Percentiles rank a stretch among this genome's conserved stretches.
Evolutionary conservation across 2,329 filamentous ascomycete species (phyloP).

Genomic region (Reticulascus tulasneorum): DNA sequence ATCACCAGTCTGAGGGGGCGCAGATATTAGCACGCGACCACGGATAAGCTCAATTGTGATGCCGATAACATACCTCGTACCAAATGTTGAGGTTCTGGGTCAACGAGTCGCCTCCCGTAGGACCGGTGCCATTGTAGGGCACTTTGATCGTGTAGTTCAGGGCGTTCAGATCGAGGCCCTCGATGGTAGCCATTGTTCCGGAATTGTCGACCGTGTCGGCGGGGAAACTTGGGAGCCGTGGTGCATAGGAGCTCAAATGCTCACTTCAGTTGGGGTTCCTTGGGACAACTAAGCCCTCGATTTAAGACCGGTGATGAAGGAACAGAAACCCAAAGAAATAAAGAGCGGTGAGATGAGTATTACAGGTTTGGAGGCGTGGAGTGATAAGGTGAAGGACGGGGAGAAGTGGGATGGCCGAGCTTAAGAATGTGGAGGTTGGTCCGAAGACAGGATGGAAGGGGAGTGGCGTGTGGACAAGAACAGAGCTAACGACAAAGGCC

Average conservation of each 20-base stretch:
- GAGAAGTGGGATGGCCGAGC: too few species aligned
- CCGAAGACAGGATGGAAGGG: too few species aligned
- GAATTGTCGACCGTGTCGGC: constrained; percentile 1
- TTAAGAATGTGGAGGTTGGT: too few species aligned
- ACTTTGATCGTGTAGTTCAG: constrained; percentile 42
- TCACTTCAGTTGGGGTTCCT: too few species aligned
- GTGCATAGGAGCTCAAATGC: not conserved
- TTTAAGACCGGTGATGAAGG: too few species aligned
- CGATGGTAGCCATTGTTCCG: constrained; percentile 17
- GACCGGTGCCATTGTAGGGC: constrained; percentile 61
- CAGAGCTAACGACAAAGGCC: too few species aligned
- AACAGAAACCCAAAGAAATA: too few species aligned
- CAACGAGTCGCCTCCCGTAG: constrained; percentile 65
- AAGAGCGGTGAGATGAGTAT: too few species aligned
- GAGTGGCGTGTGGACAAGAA: too few species aligned
- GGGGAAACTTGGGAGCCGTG: not conserved
- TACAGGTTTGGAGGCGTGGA: too few species aligned
- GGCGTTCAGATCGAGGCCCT: constrained; percentile 37
- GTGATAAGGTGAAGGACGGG: too few species aligned
- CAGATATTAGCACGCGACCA: constrained; percentile 21
- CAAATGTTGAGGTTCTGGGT: constrained; percentile 70
- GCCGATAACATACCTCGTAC: constrained; percentile 55
- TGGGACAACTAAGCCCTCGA: too few species aligned
- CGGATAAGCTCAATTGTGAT: not conserved
- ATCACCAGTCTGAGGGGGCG: constrained; percentile 61